A percentile compares a stretch with the other conserved stretches of the same genome.
Conservation (phyloP, 1,139 yeast species). For the Nakaseomyces delphensis region DNA sequence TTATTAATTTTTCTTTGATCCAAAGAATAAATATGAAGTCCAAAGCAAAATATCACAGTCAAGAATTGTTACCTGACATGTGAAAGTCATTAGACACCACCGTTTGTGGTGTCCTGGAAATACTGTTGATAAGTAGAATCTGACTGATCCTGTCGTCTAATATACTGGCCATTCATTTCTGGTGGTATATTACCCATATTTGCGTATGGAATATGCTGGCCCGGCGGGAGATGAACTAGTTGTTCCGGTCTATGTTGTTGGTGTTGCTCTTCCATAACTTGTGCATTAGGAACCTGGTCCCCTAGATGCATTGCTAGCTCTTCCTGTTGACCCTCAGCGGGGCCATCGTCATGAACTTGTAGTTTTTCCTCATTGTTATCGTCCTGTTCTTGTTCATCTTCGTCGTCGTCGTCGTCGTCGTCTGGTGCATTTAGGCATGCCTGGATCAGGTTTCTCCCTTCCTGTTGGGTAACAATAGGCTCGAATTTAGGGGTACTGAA, state of each 20-base stretch:
- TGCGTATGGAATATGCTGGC: neutral
- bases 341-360: neutral
- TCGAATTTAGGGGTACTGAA: slow-evolving; percentile 97
- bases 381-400: slow-evolving; percentile 33
- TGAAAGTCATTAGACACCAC: neutral
- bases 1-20: too few relatives aligned
- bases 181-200: neutral
- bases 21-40: too few relatives aligned
- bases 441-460: slow-evolving; percentile 92
- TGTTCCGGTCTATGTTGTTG: neutral
- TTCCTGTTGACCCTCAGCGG: neutral
- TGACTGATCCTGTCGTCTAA: slow-evolving; percentile 2
- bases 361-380: neutral
- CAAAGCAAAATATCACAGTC: too few relatives aligned
- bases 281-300: neutral
- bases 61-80: too few relatives aligned
- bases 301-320: neutral
- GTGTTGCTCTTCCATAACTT: neutral
- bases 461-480: slow-evolving; percentile 95
- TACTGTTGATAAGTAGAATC: slow-evolving; percentile 4
- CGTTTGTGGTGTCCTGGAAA: slow-evolving; percentile 3
- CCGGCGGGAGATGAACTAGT: slow-evolving; percentile 1
- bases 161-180: neutral
- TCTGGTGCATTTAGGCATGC: slow-evolving; percentile 94
- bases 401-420: slow-evolving; percentile 49